Evolutionary conservation across 2,329 filamentous ascomycete genomes (phyloP), one percentile per base, ranked within the genome.

Genomic region (Waltergamsia citrina): DNA sequence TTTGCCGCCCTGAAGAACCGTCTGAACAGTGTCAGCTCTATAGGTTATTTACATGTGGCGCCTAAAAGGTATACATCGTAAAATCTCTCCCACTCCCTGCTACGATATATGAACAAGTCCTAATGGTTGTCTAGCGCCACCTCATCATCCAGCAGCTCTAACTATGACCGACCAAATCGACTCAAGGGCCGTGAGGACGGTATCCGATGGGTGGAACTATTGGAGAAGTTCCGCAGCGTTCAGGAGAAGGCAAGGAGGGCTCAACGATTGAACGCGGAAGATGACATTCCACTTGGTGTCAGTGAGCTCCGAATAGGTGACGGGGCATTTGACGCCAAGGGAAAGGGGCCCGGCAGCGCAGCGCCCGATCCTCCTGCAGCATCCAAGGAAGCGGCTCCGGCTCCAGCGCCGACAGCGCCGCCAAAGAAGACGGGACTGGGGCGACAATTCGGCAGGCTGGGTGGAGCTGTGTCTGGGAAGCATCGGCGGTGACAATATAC

Each of bases 1-100:
- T 98, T 98, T 60, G 92, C 88, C 19, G 90, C 92, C 3, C 68
- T 98, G 37, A 96, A 95, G 56, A 98, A 98, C 53, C 79, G 92
- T 27, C 71, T 98, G 33, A 96, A 96, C 59, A 94, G 85, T 57
- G 92, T 98, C 45, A 94, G 85, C 63, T 88, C 92, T 34, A 96
- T 98, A 53, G 92, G 90, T 28, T 94, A 94, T 56, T 66, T 98
- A 41, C 90, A 96, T 53, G 81, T 84, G 44, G 79, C 81, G 41
- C 83, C 71, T 34, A 63, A 85, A 71, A 71, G 74, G 85, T 92
- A 79, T 61, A 79, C 78, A 38, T 36, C 34, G n/a, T n/a, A n/a
- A n/a, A n/a, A n/a, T n/a, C 40, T 36, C 28, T 36, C 18, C 18
- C 11, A 16, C n/a, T n/a, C n/a, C n/a, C n/a, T n/a, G n/a, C n/a